Base-by-base conservation (phyloP, 345 rosid species). In the Eutrema heterophyllum region DNA sequence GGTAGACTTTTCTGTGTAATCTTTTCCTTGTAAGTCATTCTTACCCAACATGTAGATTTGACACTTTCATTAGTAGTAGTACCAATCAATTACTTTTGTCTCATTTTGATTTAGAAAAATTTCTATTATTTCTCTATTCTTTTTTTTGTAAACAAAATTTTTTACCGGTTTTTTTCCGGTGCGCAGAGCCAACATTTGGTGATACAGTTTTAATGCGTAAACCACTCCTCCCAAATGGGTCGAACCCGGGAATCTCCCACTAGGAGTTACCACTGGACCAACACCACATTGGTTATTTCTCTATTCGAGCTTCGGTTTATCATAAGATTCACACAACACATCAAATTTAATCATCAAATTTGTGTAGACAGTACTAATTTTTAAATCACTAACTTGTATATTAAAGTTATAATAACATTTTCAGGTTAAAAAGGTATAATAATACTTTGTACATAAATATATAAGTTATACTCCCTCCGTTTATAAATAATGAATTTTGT, bases 51-150 rank as follows among this genome's bases (percentile, higher is more conserved):
- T 64, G 57, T 45, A 33, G 49, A 54, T 26, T 55, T 72, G 43
- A 72, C 56, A 39, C 68, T 71, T 38, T 49, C 32, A 48, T 54
- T 49, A 27, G 27, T 21, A 46, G 30, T 49, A 27, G 27, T 60
- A 71, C 51, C 41, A 61, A 38, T 72, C 69, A 41, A 16, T 21
- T 43, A 61, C 61, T 51, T 60, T 43, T 51, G 24, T 40, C 9
- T 62, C 38, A n/a, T 24, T 35, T 41, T 29, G 30, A 29, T 29
- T 73, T 10, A 73, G 41, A 43, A 16, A 41, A 41, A 15, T 0
- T 4, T 39, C 1, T 32, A 9, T 63, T 4, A 12, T 27, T 49
- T 15, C 3, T 21, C 38, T 50, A 12, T 71, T 59, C 38, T n/a
- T n/a, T n/a, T n/a, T n/a, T n/a, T n/a, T n/a, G n/a, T n/a, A n/a